Evolutionary conservation across 805 yeast species (phyloP).

Genomic region (Clavispora fructus): DNA sequence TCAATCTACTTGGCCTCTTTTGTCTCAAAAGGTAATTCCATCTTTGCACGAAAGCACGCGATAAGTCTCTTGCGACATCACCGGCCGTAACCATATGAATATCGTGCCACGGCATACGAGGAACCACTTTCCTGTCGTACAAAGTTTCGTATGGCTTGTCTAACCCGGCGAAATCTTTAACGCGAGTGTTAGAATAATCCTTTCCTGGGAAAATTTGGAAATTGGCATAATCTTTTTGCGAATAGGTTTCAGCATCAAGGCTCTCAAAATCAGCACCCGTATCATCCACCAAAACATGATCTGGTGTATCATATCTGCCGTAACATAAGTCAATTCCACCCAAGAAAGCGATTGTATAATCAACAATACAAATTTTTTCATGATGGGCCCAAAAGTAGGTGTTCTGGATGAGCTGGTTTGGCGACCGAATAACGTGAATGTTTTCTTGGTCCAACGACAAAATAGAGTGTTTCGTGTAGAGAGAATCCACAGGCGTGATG

Average conservation of each 20-base stretch:
- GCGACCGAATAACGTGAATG: constrained; percentile 87
- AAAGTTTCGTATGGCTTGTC: constrained; percentile 86
- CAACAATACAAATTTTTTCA: constrained; percentile 84
- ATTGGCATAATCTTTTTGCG: constrained; percentile 38
- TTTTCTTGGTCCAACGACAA: constrained; percentile 75
- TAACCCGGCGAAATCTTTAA: constrained; percentile 74
- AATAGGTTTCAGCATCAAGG: constrained; percentile 24
- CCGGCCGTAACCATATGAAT: constrained; percentile 95
- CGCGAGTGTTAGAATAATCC: constrained; percentile 94
- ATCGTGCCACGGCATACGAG: constrained; percentile 99
- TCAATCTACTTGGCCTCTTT: constrained; percentile 88
- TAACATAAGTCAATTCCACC: constrained; percentile 96
- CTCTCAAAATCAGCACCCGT: constrained; percentile 30
- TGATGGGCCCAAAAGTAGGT: constrained; percentile 99
- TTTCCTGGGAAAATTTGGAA: constrained; percentile 88
- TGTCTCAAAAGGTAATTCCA: constrained; percentile 94
- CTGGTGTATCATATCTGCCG: constrained; percentile 96
- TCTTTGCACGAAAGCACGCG: constrained; percentile 93
- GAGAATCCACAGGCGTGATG: constrained; percentile 88
- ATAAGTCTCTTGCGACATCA: constrained; percentile 85
- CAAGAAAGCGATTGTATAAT: constrained; percentile 80
- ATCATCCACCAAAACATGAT: constrained; percentile 85
- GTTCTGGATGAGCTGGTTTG: constrained; percentile 88
- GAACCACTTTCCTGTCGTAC: constrained; percentile 75
- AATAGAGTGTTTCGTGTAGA: constrained; percentile 91